Evolutionary conservation across 805 yeast species (phyloP), one percentile per base, ranked within the genome.

Genomic region (Naumovozyma castellii): DNA sequence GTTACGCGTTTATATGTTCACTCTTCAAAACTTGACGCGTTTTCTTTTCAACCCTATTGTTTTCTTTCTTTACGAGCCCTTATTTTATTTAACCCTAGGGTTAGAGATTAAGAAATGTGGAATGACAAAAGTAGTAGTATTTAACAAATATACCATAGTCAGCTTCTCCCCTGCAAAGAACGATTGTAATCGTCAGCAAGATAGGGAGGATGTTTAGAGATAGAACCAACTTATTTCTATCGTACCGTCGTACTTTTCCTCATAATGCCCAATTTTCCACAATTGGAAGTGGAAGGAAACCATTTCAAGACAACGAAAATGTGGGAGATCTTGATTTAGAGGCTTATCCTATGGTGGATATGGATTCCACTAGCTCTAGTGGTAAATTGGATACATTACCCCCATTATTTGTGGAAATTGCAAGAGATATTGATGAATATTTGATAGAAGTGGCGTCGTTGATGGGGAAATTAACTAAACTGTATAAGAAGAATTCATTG

Each of bases 171-270:
- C n/a, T n/a, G n/a, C n/a, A 10, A 22, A 10, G 10, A 10, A 22
- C 6, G 10, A 22, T 6, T 22, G 10, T 22, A 22, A 6, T 19
- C 25, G 15, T 15, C 9, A 14, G 38, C 27, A 22, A 6, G 9
- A 22, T 22, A 22, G 10, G 27, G 10, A 10, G 27, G 10, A 22
- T 90, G 96, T 84, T 83, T 55, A 72, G 97, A 59, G 97, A 92
- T 64, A 71, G 97, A 59, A 92, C 98, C n/a, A 90, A 88, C 56
- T 71, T 90, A 47, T 90, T 72, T 61, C 67, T 87, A 17, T 86
- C 97, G 35, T 90, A 84, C 57, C 76, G 98, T 46, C 76, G 92
- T 43, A 87, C 97, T 9, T 81, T 80, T 42, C 94, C 95, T 0
- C 87, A 87, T 48, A 17, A 28, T 8, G 30, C 15, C 13, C 32